Evolutionary conservation across 148 eudicot species (phyloP).

Genomic region (Vaccinium macrocarpon): DNA sequence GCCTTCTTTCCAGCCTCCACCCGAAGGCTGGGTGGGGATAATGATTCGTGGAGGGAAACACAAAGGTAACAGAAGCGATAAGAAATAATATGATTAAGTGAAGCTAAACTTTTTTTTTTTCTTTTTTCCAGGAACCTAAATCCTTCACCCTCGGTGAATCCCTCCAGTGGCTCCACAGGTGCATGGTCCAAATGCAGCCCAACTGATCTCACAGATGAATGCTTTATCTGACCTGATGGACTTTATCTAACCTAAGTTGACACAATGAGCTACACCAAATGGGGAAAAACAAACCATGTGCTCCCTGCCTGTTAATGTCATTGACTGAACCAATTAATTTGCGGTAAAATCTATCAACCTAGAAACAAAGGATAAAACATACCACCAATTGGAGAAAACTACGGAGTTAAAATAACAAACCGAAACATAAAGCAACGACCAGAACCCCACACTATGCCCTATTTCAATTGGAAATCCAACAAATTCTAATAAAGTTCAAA

Average conservation of each 20-base stretch:
- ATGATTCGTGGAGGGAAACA: not conserved
- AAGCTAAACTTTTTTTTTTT: not conserved
- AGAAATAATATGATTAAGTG: not conserved
- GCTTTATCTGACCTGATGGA: not conserved
- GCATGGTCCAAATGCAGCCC: not conserved
- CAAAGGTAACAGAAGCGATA: not conserved
- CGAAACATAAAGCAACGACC: not conserved
- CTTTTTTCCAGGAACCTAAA: not conserved
- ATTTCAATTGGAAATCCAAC: not conserved
- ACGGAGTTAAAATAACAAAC: not conserved
- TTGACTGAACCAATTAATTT: not conserved
- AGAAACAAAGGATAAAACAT: not conserved
- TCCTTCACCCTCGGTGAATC: not conserved
- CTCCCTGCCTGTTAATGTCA: not conserved
- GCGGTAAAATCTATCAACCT: conserved; percentile 1
- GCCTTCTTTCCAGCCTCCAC: not conserved
- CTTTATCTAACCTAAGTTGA: not conserved
- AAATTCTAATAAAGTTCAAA: not conserved
- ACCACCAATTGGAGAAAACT: not conserved
- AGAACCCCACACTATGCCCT: not conserved
- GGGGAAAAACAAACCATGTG: not conserved
- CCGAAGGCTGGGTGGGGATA: not conserved
- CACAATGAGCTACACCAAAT: not conserved
- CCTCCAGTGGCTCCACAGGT: not conserved
- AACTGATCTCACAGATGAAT: not conserved